Percentiles rank a stretch among this genome's conserved stretches.
These are phyloP conservation scores for Auriculariales sp. DNA, from an alignment of 768 basidiomycete genomes.

Conservation along the genomic window DNA sequence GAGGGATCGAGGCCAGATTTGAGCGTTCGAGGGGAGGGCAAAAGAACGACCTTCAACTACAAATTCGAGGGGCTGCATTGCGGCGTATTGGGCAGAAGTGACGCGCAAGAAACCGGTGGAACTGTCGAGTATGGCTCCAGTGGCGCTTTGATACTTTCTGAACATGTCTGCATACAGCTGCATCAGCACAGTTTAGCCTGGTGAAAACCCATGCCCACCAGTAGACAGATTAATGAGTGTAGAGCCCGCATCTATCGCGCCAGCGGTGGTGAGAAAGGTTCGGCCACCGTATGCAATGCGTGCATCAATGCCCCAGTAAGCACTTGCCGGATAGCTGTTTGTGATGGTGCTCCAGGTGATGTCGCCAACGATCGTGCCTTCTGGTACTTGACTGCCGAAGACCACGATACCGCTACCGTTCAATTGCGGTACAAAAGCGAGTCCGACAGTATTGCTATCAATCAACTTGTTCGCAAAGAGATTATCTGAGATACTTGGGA, in stretches of 20 bases:
- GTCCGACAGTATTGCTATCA: not conserved
- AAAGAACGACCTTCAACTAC: not conserved
- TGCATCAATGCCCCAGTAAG: conserved; percentile 47
- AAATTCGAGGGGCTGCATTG: not conserved
- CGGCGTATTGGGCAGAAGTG: not conserved
- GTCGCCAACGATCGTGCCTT: not conserved
- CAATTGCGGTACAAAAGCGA: not conserved
- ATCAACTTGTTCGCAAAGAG: not conserved
- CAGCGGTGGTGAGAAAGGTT: conserved; percentile 3
- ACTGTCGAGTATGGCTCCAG: not conserved
- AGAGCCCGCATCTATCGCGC: not conserved
- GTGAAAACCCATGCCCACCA: too few species aligned
- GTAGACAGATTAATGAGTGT: conserved; percentile 3
- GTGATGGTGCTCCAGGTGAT: not conserved
- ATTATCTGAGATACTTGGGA: conserved; percentile 11
- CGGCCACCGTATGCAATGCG: conserved; percentile 12
- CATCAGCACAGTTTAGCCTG: too few species aligned
- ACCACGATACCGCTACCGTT: not conserved
- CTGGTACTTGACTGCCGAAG: not conserved
- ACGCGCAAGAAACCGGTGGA: not conserved
- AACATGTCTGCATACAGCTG: not conserved
- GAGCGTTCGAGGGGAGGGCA: not conserved
- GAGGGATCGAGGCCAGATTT: not conserved
- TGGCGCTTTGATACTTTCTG: not conserved
- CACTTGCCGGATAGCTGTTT: conserved; percentile 25